Base-by-base conservation (phyloP, 2,329 filamentous ascomycete species). In the Alternaria metachromatica region DNA sequence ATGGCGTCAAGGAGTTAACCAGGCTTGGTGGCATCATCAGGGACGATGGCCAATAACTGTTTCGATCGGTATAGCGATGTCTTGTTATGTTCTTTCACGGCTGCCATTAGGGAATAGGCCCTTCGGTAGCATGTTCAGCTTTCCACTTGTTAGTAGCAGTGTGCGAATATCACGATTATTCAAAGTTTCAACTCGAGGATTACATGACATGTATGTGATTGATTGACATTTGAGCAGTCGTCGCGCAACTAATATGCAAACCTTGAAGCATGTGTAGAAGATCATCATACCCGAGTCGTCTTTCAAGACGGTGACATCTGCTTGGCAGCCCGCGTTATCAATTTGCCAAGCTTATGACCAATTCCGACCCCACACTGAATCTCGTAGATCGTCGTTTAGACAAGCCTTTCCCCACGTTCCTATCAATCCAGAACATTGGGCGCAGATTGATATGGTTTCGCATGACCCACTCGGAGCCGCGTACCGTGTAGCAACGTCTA, bases 351-450 rank as follows among this genome's bases (percentile, higher is more conserved):
- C 58, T 41, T 28, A 46, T 75, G 72, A 74, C 71, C 66, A 72
- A 74, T 72, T 66, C 43, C 57, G 68, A 65, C 70, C 73, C 73
- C 75, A 72, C 68, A 65, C 53, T 23, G 49, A 41, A 60, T 44
- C 43, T 30, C 18, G 57, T 53, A 49, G 58, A 55, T 51, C 61
- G 64, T 59, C 44, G 63, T 67, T 55, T 53, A 45, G 48, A 69
- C 66, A 70, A 71, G 69, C 65, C 60, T 62, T 64, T 72, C 70
- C 67, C 72, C 72, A 72, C 70, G 72, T 67, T 68, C 55, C 57
- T 69, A 65, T 71, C 69, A 60, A 43, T 51, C 63, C 58, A 62
- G 57, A 58, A 60, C 66, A 50, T 44, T 50, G 49, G 63, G 37
- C 44, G 21, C 45, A 21, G 45, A 51, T 44, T 26, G 46, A 50